Percentiles rank a stretch among this genome's conserved stretches.
These are phyloP conservation scores for Fusarium virguliforme DNA, from an alignment of 2,329 filamentous ascomycete species.

Conservation along the genomic window DNA sequence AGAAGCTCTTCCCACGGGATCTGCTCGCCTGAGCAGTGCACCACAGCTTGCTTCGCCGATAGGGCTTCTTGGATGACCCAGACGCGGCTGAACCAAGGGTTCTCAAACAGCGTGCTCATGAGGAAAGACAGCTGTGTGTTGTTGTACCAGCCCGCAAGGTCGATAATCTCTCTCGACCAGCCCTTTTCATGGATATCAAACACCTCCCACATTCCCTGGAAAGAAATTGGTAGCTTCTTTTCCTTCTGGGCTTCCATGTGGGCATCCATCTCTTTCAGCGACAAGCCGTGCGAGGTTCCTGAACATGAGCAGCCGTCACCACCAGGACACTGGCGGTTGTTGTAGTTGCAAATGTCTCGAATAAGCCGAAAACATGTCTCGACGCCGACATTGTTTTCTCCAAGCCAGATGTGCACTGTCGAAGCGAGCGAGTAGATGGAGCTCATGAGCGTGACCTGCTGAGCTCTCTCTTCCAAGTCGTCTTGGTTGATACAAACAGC, in stretches of 20 bases:
- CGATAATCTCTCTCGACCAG: conserved; percentile 30
- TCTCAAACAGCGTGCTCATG: conserved; percentile 35
- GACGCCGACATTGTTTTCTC: conserved; percentile 22
- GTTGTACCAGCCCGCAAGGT: conserved; percentile 38
- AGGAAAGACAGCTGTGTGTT: conserved; percentile 31
- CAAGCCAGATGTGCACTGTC: conserved; percentile 32
- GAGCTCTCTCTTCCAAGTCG: conserved; percentile 35
- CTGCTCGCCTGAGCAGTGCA: conserved; percentile 18
- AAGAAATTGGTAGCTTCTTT: not conserved
- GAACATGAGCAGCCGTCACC: conserved; percentile 12
- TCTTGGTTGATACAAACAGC: conserved; percentile 47
- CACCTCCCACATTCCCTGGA: conserved; percentile 34
- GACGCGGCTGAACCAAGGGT: conserved; percentile 37
- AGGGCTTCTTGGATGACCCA: conserved; percentile 45
- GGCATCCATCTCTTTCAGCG: not conserved
- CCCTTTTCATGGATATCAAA: conserved; percentile 24
- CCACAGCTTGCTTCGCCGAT: not conserved
- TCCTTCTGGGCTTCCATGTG: not conserved
- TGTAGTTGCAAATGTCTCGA: conserved; percentile 39
- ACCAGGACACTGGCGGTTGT: conserved; percentile 15
- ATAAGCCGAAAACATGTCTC: conserved; percentile 25
- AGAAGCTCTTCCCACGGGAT: conserved; percentile 36
- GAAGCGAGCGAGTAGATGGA: conserved; percentile 36
- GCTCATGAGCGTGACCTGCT: conserved; percentile 41
- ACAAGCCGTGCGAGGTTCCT: conserved; percentile 19